These are phyloP conservation scores for Pleurotus tuber-regium DNA, from an alignment of 768 basidiomycete genomes.

Conservation along the genomic window DNA sequence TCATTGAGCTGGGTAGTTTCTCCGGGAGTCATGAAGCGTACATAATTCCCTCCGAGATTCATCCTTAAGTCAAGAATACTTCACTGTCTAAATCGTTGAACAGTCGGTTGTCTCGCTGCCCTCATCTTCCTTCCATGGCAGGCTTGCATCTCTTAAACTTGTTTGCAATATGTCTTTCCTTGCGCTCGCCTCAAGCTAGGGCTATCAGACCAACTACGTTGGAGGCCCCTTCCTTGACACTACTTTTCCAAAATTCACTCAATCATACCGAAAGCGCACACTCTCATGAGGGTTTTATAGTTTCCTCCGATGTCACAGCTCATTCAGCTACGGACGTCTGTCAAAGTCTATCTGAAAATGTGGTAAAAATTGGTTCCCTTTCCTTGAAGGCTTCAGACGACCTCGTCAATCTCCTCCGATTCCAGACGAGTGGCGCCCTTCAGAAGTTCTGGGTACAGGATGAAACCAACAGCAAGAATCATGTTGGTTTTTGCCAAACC, in stretches of 20 bases:
- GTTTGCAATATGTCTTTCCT: neutral
- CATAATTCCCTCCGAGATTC: too few relatives aligned
- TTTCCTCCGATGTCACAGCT: slow-evolving; percentile 14
- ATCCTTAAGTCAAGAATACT: too few relatives aligned
- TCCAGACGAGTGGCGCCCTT: neutral
- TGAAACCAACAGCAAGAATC: slow-evolving; percentile 18
- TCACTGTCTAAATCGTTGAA: neutral
- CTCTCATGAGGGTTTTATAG: slow-evolving; percentile 18
- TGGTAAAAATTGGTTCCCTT: neutral
- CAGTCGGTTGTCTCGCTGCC: neutral
- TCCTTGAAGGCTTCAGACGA: neutral
- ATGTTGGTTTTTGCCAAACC: slow-evolving; percentile 18
- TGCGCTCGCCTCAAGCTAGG: neutral
- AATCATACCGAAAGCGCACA: slow-evolving; percentile 12
- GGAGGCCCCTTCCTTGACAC: slow-evolving; percentile 14
- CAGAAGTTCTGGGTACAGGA: slow-evolving; percentile 8
- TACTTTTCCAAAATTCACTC: slow-evolving; percentile 32
- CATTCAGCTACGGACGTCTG: slow-evolving; percentile 14
- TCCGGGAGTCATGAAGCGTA: neutral
- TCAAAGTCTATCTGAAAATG: neutral
- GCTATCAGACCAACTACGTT: neutral
- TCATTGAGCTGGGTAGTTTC: neutral
- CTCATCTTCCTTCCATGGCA: neutral
- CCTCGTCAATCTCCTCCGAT: neutral
- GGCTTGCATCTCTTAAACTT: neutral